A percentile compares a stretch with the other conserved stretches of the same genome.
Evolutionary conservation across 768 basidiomycete genomes (phyloP).

Genomic region (Mycena maculata): DNA sequence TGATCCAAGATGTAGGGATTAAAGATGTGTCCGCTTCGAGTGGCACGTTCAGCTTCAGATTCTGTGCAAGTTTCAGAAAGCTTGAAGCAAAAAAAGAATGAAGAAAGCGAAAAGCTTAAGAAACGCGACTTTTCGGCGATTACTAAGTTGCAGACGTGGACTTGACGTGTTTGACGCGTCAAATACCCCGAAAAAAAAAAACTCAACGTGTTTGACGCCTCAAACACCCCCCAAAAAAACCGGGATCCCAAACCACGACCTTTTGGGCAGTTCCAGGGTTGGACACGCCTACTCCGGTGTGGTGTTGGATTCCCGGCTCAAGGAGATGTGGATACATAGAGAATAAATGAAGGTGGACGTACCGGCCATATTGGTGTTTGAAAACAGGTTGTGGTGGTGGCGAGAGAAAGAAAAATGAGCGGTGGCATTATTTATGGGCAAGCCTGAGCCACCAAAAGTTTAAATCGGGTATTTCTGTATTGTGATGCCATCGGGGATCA

Average conservation of each 20-base stretch:
- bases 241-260: background rate
- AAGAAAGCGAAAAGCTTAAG: background rate
- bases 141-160: background rate
- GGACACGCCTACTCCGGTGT: background rate
- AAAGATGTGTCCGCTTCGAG: background rate
- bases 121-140: too few relatives aligned
- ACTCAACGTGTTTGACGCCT: background rate
- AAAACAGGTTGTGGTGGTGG: too few relatives aligned
- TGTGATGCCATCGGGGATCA: too few relatives aligned
- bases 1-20: background rate
- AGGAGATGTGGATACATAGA: background rate
- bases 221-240: too few relatives aligned
- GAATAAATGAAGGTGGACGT: background rate
- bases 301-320: too few relatives aligned
- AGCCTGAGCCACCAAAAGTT: too few relatives aligned
- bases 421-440: too few relatives aligned
- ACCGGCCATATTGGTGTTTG: too few relatives aligned
- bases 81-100: background rate
- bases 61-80: background rate
- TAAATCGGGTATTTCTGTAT: too few relatives aligned
- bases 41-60: background rate
- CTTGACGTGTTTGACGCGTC: background rate
- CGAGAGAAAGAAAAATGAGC: too few relatives aligned
- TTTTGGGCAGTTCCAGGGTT: constrained; percentile 12
- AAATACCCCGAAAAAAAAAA: background rate